A percentile compares a stretch with the other conserved stretches of the same genome.
Conservation (phyloP, 2,329 filamentous ascomycete genomes). For the Trichoderma asperellum region DNA sequence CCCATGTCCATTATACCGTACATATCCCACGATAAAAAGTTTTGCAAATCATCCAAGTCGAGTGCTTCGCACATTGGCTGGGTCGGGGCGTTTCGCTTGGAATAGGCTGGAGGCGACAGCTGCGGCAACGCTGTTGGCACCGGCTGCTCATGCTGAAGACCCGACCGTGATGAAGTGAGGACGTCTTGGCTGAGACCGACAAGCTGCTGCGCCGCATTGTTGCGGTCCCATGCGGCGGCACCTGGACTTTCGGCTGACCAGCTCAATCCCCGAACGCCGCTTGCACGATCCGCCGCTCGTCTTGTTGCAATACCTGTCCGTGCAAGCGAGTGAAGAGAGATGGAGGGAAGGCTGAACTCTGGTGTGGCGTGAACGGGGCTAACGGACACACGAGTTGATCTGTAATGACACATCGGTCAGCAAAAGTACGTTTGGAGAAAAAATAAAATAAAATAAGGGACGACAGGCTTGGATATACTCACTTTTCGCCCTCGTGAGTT, state of each 20-base stretch:
- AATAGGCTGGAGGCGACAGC: not conserved
- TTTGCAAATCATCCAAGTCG: constrained; percentile 46
- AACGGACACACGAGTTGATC: constrained; percentile 29
- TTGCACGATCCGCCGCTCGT: constrained; percentile 27
- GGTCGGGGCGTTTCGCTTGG: constrained; percentile 4
- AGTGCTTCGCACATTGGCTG: constrained; percentile 43
- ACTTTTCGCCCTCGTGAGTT: constrained; percentile 33
- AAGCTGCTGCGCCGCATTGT: constrained; percentile 36
- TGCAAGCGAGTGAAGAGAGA: constrained; percentile 34
- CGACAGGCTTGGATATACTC: not conserved
- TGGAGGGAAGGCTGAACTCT: constrained; percentile 34
- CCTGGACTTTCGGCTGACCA: constrained; percentile 35
- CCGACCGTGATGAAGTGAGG: constrained; percentile 35
- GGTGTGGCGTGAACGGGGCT: constrained; percentile 30
- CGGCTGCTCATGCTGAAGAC: constrained; percentile 46
- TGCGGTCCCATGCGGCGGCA: constrained; percentile 37
- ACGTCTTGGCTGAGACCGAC: constrained; percentile 34
- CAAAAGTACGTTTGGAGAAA: not conserved
- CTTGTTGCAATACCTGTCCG: constrained; percentile 30
- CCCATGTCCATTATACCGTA: constrained; percentile 49
- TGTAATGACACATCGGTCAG: constrained; percentile 7
- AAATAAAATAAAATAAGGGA: too few species aligned
- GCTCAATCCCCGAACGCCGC: constrained; percentile 28
- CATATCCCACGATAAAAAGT: constrained; percentile 47
- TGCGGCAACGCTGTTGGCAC: constrained; percentile 32